Base-by-base conservation (phyloP, 2,329 filamentous ascomycete genomes). In the Colletotrichum sp. region DNA sequence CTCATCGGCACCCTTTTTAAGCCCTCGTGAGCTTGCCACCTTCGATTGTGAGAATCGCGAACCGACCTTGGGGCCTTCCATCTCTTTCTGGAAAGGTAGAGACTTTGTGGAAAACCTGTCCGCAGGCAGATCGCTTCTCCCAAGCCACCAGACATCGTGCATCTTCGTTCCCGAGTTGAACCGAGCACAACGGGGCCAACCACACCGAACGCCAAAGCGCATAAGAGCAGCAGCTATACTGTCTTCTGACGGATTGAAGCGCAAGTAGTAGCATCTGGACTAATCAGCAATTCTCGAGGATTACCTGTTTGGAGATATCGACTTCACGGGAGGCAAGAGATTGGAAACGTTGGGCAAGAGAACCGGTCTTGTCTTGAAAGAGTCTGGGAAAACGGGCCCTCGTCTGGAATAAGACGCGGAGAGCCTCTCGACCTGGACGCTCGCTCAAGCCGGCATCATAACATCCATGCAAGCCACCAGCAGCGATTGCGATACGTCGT, bases 391-490 rank as follows among this genome's bases (percentile, higher is more conserved):
- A 70, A 34, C 62, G 66, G 48, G 62, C 61, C 71, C 32, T 67
- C 67, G 62, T 76, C 75, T 71, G 55, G 56, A 39, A 71, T 25
- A 76, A 71, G 75, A 70, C 74, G 48, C 60, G 55, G 60, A 48
- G 65, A 76, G 70, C 65, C 43, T 71, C 64, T 71, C 70, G 71
- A 65, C 67, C 74, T 67, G 76, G 75, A 79, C 81, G 71, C 74
- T 77, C 66, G 66, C 61, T 56, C 69, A 70, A 69, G 71, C 74
- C 74, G 71, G 58, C 75, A 74, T 79, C 81, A 80, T 79, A 81
- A 83, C 76, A 80, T 84, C 89, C 89, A 93, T 93, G 91, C 88
- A 89, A 88, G 86, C 85, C 81, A 82, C 85, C 85, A 87, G 83
- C 82, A 83, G 83, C 79, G 82, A 82, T 80, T 81, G 83, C 84